Percentiles rank a stretch among this genome's conserved stretches.
phyloP scores from a whole-genome alignment of 495 filamentous ascomycete species.

The Lasiosphaeria ovina region DNA sequence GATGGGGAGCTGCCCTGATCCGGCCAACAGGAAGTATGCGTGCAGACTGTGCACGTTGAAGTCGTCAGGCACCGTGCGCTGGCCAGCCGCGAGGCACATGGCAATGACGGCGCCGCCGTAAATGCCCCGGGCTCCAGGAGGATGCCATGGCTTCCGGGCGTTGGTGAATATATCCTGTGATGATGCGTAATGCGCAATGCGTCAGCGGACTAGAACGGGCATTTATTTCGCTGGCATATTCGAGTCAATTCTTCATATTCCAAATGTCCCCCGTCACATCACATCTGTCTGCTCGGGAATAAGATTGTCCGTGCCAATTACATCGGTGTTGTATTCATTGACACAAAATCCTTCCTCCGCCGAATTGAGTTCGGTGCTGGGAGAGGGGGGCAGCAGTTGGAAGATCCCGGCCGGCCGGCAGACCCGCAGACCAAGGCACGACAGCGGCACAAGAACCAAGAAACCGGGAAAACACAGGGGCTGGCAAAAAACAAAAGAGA shows the following conservation, averaged over 20 bases:
- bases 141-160: conserved; percentile 84
- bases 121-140: conserved; percentile 84
- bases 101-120: conserved; percentile 93
- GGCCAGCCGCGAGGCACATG: conserved; percentile 84
- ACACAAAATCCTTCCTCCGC: too few relatives aligned
- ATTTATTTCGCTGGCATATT: neutral
- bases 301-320: too few relatives aligned
- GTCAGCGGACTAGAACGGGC: neutral
- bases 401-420: neutral
- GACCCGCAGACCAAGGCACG: neutral
- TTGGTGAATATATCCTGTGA: conserved; percentile 87
- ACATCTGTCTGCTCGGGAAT: too few relatives aligned
- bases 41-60: conserved; percentile 94
- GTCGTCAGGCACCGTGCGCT: conserved; percentile 73
- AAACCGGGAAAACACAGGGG: neutral
- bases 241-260: too few relatives aligned
- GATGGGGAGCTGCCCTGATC: conserved; percentile 78
- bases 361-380: too few relatives aligned
- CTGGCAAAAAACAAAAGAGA: neutral
- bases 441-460: neutral
- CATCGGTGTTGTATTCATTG: too few relatives aligned
- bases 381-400: neutral
- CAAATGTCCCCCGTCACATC: too few relatives aligned
- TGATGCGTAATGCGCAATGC: neutral
- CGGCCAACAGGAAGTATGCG: conserved; percentile 96